Evolutionary conservation across 148 eudicot species (phyloP), one percentile per base, ranked within the genome.

Genomic region (Talinum fruticosum): DNA sequence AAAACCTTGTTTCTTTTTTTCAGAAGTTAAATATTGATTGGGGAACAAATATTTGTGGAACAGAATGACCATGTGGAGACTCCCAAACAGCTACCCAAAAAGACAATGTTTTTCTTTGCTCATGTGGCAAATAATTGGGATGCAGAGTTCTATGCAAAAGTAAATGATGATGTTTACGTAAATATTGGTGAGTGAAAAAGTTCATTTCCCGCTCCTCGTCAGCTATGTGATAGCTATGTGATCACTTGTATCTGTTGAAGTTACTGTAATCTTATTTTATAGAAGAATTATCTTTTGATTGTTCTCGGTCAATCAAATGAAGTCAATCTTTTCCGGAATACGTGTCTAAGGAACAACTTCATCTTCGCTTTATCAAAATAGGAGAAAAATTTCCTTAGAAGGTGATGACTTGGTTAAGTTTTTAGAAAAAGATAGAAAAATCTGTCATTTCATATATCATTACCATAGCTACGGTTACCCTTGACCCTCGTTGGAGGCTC

Each of bases 141-240:
- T 80, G 96, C 98, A 64, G 92, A 90, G 66, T 93, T 84, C 77
- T 93, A 81, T 79, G 98, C 96, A 23, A 93, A 93, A 88, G 94
- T 91, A 79, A 91, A 90, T 69, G 96, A 93, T 67, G 85, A 93
- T 86, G 85, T 93, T 71, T 89, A 81, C 83, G 87, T 93, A 81
- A 87, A 91, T 84, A 80, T 90, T 82, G 98, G 97, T 93, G 77
- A 82, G 82, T 79, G 3, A 7, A 78, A 23, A 78, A 23, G 32
- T 53, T 51, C 30, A 24, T 4, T 79, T 66, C 51, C 18, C 41
- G 10, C 75, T 36, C 19, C 21, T 66, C 75, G 47, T 66, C 19
- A 62, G 6, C 18, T 8, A 64, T 23, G 69, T 65, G 78, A 62
- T 64, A 62, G 6, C 18, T 8, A 64, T 23, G 69, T 65, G 78